Evolutionary conservation across 805 yeast species (phyloP), one percentile per base, ranked within the genome.

Genomic region (Yarrowia deformans): DNA sequence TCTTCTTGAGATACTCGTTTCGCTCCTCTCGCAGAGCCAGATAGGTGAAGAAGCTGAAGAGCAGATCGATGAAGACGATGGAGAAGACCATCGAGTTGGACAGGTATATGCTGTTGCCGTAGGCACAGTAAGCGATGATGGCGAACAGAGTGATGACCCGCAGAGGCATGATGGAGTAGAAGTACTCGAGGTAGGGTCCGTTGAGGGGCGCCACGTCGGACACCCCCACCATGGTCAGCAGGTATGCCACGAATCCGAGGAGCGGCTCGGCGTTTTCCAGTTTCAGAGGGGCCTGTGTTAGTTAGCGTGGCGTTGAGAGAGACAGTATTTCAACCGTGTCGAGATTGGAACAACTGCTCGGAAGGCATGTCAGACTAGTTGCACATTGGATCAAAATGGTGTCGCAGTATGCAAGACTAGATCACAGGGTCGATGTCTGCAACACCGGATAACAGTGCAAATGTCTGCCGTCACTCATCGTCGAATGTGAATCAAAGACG

Each of bases 11-110:
- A 23, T 55, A 23, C 69, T 78, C 81, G 69, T 79, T 79, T 32
- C 75, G 72, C 72, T 79, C 80, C 58, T 78, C 81, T 7, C 81
- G 72, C 13, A 76, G 73, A 3, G 75, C 69, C 6, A 71, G 45
- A 63, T 72, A 78, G 29, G 75, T 71, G 71, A 73, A 70, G 49
- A 78, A 78, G 68, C 77, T 77, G 58, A 77, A 29, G 10, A 77
- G 50, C 43, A 76, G 69, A 68, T 79, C 81, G 32, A 73, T 34
- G 50, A 79, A 77, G 35, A 75, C 73, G 56, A 71, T 73, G 32
- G 77, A 67, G 66, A 78, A 77, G 9, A 75, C 75, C 37, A 79
- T 69, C 29, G 77, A 73, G 50, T 74, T 75, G 43, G 76, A 73
- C 23, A 79, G 58, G 56, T 56, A 55, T 12, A 76, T 70, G 29